phyloP scores from a whole-genome alignment of 202 grass and related monocot species.

The Schoenoplectus triqueter region DNA sequence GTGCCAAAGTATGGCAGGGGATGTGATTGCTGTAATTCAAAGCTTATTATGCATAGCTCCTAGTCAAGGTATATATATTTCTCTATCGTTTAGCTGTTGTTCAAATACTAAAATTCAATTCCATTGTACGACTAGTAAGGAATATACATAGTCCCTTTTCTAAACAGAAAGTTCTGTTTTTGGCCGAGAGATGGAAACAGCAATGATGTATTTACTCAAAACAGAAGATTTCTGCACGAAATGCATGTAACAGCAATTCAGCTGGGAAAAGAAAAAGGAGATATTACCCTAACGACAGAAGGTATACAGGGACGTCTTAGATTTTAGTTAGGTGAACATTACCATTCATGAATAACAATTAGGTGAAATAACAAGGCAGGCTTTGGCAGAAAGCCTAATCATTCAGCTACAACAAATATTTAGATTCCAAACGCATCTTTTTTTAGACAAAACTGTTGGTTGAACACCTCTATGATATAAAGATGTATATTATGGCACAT shows the following conservation, averaged over 20 bases:
- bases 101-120: not conserved
- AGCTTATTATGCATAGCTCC: not conserved
- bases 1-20: too few species aligned
- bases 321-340: slow-evolving; percentile 38
- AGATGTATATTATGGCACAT: not conserved
- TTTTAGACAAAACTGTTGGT: not conserved
- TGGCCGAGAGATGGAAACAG: not conserved
- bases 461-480: slow-evolving; percentile 10
- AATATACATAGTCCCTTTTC: too few species aligned
- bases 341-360: slow-evolving; percentile 8
- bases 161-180: not conserved
- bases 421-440: slow-evolving; percentile 21
- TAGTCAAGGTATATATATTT: not conserved
- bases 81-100: not conserved
- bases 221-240: too few species aligned
- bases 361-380: slow-evolving; percentile 28
- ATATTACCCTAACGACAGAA: not conserved
- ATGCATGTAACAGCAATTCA: too few species aligned
- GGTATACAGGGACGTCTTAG: slow-evolving; percentile 19
- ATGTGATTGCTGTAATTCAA: too few species aligned
- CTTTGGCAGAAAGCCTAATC: slow-evolving; percentile 34
- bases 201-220: not conserved
- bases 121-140: too few species aligned
- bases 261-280: not conserved
- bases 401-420: slow-evolving; percentile 19